Base-by-base conservation (phyloP, 768 basidiomycete genomes). In the Suillus variegatus region DNA sequence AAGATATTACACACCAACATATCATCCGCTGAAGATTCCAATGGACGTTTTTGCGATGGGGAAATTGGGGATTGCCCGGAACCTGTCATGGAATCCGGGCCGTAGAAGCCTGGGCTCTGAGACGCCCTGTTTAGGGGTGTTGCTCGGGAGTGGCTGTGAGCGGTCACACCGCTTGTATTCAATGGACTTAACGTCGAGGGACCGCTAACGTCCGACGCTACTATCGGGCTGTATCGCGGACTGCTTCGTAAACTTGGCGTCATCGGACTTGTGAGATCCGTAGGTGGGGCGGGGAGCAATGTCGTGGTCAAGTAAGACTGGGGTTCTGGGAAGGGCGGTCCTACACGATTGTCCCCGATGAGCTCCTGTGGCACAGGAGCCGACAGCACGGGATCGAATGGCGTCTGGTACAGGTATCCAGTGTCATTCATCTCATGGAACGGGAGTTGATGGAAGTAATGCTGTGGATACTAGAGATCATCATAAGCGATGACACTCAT, bases 101-200 rank as follows among this genome's bases (percentile, higher is more conserved):
- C 51, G 32, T 2, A 13, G 18, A 40, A 46, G 35, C 62, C 44
- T 64, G 64, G 62, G 25, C 62, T 38, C 62, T 51, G 58, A 64
- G 49, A 47, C 35, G 62, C 28, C 36, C 66, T 56, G 14, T 49
- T 67, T 64, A 77, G 71, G 69, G 68, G 62, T 32, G 63, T 36
- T 20, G 58, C 25, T 20, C n/a, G 40, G 10, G 64, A 36, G 65
- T 68, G 72, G 76, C 74, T 74, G 65, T 73, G 56, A 36, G 16
- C 55, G 9, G 43, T 35, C 25, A 40, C 54, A 13, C 25, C 58
- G 58, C 40, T 43, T 40, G 56, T 40, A 57, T 61, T 54, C 54
- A 60, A 41, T n/a, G 64, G 36, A 18, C 55, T 61, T 8, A 16
- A 9, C 9, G 20, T 67, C 57, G 57, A 66, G 63, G 73, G 72